These are phyloP conservation scores for Reutealis trisperma DNA, from an alignment of 345 rosid species.

Conservation along the genomic window DNA sequence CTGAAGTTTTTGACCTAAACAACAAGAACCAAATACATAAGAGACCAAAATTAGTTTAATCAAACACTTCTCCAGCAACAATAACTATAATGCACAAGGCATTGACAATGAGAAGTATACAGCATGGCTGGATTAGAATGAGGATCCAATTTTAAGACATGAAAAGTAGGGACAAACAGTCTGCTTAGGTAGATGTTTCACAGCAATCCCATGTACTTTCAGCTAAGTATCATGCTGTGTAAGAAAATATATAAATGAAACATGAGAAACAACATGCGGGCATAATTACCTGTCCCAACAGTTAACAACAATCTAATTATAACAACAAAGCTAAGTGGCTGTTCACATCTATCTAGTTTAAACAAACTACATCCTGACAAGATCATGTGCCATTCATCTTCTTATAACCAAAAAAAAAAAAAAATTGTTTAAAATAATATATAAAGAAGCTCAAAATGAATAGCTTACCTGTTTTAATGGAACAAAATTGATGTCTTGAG, in stretches of 20 bases:
- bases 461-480: conserved; percentile 75
- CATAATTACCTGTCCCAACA: background rate
- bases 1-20: conserved; percentile 61
- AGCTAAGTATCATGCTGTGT: background rate
- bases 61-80: background rate
- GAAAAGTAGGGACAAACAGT: background rate
- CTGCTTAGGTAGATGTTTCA: background rate
- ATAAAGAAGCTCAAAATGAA: background rate
- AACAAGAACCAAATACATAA: conserved; percentile 18
- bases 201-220: background rate
- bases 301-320: background rate
- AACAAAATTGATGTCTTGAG: conserved; percentile 63
- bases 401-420: background rate
- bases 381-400: background rate
- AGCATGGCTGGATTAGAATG: background rate
- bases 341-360: background rate
- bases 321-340: background rate
- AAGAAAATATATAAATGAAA: background rate
- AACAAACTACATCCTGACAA: background rate
- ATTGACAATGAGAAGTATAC: background rate
- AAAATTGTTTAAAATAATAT: background rate
- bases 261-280: background rate
- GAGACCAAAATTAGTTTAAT: conserved; percentile 18
- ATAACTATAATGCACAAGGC: background rate
- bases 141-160: background rate